Conservation (phyloP, 352 stramenopile species). For the Globisporangium rhizosaccharum region DNA sequence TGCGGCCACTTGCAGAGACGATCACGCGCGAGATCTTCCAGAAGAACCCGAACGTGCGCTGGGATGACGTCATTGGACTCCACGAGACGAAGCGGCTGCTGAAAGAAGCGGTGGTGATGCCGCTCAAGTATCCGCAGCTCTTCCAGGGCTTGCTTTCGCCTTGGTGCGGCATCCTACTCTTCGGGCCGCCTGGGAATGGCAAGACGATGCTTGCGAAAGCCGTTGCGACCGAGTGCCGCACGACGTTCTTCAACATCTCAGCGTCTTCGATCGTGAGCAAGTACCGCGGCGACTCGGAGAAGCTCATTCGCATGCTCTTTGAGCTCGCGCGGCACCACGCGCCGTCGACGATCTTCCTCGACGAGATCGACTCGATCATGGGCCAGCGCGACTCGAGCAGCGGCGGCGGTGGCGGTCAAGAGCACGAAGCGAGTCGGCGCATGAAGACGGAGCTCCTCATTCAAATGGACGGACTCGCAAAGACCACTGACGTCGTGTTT, state of each 20-base stretch:
- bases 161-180: slow-evolving; percentile 90
- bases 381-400: slow-evolving; percentile 71
- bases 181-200: slow-evolving; percentile 76
- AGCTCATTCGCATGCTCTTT: slow-evolving; percentile 84
- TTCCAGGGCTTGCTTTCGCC: slow-evolving; percentile 90
- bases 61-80: slow-evolving; percentile 86
- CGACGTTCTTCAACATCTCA: slow-evolving; percentile 88
- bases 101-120: slow-evolving; percentile 94
- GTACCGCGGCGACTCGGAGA: slow-evolving; percentile 81
- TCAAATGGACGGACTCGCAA: slow-evolving; percentile 81
- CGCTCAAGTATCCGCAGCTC: slow-evolving; percentile 92
- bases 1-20: slow-evolving; percentile 78
- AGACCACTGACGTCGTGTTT: slow-evolving; percentile 79
- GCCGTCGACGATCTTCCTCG: slow-evolving; percentile 82
- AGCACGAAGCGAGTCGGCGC: slow-evolving; percentile 79
- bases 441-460: slow-evolving; percentile 89
- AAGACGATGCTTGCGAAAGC: slow-evolving; percentile 89
- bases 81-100: slow-evolving; percentile 91
- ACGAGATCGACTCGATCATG: slow-evolving; percentile 89
- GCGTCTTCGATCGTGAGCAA: slow-evolving; percentile 86
- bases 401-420: slow-evolving; percentile 41
- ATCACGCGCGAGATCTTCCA: slow-evolving; percentile 92
- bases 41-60: slow-evolving; percentile 87
- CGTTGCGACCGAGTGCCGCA: slow-evolving; percentile 80
- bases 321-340: slow-evolving; percentile 77